phyloP scores from a whole-genome alignment of 805 yeast genomes.

The Candida qinlingensis region DNA sequence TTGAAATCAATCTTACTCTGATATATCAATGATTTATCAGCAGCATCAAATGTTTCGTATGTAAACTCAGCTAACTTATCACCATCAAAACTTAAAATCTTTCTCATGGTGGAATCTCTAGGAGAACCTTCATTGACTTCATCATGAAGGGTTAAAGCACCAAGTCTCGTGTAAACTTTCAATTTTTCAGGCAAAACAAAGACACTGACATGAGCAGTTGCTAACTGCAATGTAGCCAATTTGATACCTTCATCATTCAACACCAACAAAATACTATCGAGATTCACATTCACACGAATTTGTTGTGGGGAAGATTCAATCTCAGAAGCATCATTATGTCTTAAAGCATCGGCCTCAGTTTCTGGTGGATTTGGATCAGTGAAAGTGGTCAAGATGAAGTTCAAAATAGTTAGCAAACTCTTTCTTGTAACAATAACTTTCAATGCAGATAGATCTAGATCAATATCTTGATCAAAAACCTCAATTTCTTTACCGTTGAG shows the following conservation, averaged over 20 bases:
- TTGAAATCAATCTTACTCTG: slow-evolving; percentile 55
- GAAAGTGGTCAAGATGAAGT: slow-evolving; percentile 80
- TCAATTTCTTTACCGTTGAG: slow-evolving; percentile 51
- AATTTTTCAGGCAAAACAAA: slow-evolving; percentile 69
- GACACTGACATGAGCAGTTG: slow-evolving; percentile 65
- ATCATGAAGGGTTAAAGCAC: slow-evolving; percentile 74
- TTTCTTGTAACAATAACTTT: slow-evolving; percentile 70
- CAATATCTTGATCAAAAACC: slow-evolving; percentile 72
- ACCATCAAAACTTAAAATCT: slow-evolving; percentile 75
- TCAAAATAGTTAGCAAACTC: slow-evolving; percentile 71
- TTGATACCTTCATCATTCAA: slow-evolving; percentile 80
- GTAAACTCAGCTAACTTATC: slow-evolving; percentile 72
- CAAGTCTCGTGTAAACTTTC: slow-evolving; percentile 67
- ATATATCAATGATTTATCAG: slow-evolving; percentile 41
- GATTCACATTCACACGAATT: slow-evolving; percentile 58
- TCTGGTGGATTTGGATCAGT: slow-evolving; percentile 73
- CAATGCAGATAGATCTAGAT: slow-evolving; percentile 71
- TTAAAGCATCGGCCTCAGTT: slow-evolving; percentile 63
- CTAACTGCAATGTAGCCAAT: slow-evolving; percentile 71
- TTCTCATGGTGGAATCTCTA: slow-evolving; percentile 52
- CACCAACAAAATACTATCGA: slow-evolving; percentile 69
- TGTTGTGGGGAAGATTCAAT: slow-evolving; percentile 63
- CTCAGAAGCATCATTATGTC: slow-evolving; percentile 58
- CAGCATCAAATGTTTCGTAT: slow-evolving; percentile 74
- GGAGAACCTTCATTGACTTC: slow-evolving; percentile 64